These are phyloP conservation scores for Pseudogymnoascus sp. DNA, from an alignment of 2,329 filamentous ascomycete genomes.

Conservation along the genomic window DNA sequence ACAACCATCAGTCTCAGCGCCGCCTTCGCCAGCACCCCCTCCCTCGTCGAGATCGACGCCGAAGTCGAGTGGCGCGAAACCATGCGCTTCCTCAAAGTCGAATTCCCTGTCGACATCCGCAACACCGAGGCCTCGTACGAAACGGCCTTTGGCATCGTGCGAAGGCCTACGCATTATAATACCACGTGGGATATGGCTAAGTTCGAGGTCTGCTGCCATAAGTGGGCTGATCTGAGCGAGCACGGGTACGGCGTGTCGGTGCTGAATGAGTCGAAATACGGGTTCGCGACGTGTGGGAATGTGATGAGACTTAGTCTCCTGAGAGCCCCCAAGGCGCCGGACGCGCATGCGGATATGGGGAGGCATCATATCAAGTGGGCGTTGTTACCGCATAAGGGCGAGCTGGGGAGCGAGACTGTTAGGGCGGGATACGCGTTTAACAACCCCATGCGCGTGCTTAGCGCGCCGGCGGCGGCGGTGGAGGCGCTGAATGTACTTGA, in stretches of 20 bases:
- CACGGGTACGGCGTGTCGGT: constrained; percentile 84
- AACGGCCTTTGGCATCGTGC: constrained; percentile 83
- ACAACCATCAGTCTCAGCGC: constrained; percentile 76
- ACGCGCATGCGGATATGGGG: constrained; percentile 91
- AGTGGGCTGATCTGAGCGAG: constrained; percentile 86
- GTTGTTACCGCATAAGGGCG: constrained; percentile 74
- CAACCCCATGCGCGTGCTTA: constrained; percentile 58
- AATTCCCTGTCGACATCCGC: constrained; percentile 86
- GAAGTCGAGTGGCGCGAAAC: constrained; percentile 96
- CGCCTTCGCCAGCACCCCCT: constrained; percentile 53
- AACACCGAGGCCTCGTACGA: constrained; percentile 94
- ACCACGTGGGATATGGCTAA: constrained; percentile 97
- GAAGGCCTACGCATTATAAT: constrained; percentile 93
- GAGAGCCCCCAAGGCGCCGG: constrained; percentile 82
- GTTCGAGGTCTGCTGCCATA: constrained; percentile 93
- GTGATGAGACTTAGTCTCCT: constrained; percentile 83
- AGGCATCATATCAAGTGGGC: constrained; percentile 80
- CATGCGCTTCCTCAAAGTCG: constrained; percentile 97
- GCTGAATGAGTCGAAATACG: constrained; percentile 92
- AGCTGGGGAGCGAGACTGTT: constrained; percentile 63
- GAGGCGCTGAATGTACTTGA: constrained; percentile 36
- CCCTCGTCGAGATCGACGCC: constrained; percentile 67
- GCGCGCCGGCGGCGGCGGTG: constrained; percentile 35
- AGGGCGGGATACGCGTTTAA: constrained; percentile 87
- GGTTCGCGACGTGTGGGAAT: constrained; percentile 82